Evolutionary conservation across 208 protist species (phyloP), one percentile per base, ranked within the genome.

Genomic region (Trypanosoma lewisi): DNA sequence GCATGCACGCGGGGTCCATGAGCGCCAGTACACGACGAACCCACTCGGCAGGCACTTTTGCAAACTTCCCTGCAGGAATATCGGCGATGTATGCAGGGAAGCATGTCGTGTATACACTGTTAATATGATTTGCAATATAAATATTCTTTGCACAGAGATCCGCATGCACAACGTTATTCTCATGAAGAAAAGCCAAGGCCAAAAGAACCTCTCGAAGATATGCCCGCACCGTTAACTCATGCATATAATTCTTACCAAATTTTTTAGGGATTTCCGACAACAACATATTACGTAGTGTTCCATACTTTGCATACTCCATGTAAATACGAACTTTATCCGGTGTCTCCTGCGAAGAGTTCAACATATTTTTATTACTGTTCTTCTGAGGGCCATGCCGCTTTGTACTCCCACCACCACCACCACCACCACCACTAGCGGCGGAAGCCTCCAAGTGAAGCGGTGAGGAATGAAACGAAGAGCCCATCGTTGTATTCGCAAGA

Each of bases 31-130:
- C 65, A 59, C 68, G 73, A 41, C 42, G 41, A 7, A 88, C 66
- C 62, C 76, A 63, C 11, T 51, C 39, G 12, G 70, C 34, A 3
- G 75, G 64, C n/a, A 87, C 73, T 12, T 64, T 53, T 16, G 54
- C 47, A 41, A 87, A 62, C 54, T 67, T 57, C 11, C 85, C 78
- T 2, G 71, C 72, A 2, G 85, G 80, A 39, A 89, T 48, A 55
- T 92, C 85, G 0, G 81, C 79, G 44, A 92, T 92, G 72, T 92
- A 92, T n/a, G 76, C 83, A 2, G 86, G 86, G 59, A 88, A 93
- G 55, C 57, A 76, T 0, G 78, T 88, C 39, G 53, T 25, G 68
- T 90, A 93, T 27, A 88, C 78, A 17, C 42, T 53, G 6, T 56
- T 60, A n/a, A 89, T 56, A 4, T 78, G 75, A 28, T 65, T 69